Percentiles rank a stretch among this genome's conserved stretches.
Evolutionary conservation across 495 filamentous ascomycete genomes (phyloP).

Genomic region (Friedmanniomyces simplex): DNA sequence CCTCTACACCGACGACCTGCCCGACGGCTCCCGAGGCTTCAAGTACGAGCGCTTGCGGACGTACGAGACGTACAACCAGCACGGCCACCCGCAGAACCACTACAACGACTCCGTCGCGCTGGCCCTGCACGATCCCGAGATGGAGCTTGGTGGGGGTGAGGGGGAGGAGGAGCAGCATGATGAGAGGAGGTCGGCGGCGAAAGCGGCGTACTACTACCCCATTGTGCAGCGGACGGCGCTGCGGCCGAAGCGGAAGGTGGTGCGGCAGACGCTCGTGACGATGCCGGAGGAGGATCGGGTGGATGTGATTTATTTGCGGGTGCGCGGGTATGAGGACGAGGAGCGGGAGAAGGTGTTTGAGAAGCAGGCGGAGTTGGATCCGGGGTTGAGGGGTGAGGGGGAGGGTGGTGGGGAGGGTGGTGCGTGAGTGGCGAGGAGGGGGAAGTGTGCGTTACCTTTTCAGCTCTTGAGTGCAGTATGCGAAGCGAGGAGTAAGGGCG

Average conservation of each 20-base stretch:
- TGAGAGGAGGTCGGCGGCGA: conserved; percentile 37
- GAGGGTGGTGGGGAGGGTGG: no score
- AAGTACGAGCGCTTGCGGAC: conserved; percentile 66
- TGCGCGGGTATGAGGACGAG: conserved; percentile 44
- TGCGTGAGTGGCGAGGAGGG: no score
- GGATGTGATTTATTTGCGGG: conserved; percentile 45
- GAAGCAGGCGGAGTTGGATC: conserved; percentile 9
- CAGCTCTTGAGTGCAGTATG: no score
- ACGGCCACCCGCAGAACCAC: conserved; percentile 44
- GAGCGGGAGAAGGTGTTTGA: conserved; percentile 27
- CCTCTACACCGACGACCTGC: conserved; percentile 46
- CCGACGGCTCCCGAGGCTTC: conserved; percentile 43
- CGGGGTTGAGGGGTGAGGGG: background rate
- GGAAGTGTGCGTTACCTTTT: no score
- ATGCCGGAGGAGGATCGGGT: conserved; percentile 33
- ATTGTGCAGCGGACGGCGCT: conserved; percentile 59
- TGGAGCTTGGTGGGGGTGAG: conserved; percentile 37
- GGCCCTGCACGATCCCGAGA: conserved; percentile 54
- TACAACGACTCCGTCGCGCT: conserved; percentile 48
- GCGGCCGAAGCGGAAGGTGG: conserved; percentile 47
- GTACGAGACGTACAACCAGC: conserved; percentile 69
- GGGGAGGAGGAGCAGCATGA: no score
- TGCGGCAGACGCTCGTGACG: conserved; percentile 35
- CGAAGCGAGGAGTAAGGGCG: no score
- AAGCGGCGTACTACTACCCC: conserved; percentile 84